Evolutionary conservation across 805 yeast genomes (phyloP), one percentile per base, ranked within the genome.

Genomic region (Candida pseudofarinosa): DNA sequence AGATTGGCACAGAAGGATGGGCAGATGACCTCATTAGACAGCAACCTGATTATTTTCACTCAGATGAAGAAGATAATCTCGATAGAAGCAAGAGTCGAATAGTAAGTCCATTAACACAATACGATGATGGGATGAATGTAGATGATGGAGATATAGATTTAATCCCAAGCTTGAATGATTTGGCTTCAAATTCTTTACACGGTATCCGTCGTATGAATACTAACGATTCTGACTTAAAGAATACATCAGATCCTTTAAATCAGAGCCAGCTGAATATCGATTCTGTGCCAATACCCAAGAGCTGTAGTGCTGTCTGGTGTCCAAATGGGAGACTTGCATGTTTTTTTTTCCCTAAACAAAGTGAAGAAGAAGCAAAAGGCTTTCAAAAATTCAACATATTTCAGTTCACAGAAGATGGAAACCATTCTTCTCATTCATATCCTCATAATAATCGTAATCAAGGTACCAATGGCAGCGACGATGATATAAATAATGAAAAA

Each of bases 241-340:
- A 35, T 16, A 19, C 19, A 4, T 23, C 28, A 7, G 36, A 33
- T 16, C 14, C 38, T 3, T 18, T 18, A 2, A 35, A 10, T 5
- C 28, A 33, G 19, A 33, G 23, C 26, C 33, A 33, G 19, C 36
- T 69, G 1, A 54, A 71, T 3, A 76, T 81, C 54, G 95, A 88
- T 56, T 82, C 88, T 33, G 87, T 96, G 0, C 97, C 97, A 0
- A 75, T 90, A 12, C 97, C 97, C 0, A 89, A 87, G 56, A 93
- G 89, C 7, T 90, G 96, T 67, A 97, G 97, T 7, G 97, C 96
- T 0, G 69, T 79, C 1, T 90, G 97, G 96, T 74, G 95, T 0
- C 74, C 80, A 10, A 75, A 79, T 3, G 97, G 97, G 0, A 79
- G 79, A 45, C 66, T 90, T 39, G 83, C 90, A 1, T 87, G 96